A percentile compares a stretch with the other conserved stretches of the same genome.
phyloP scores from a whole-genome alignment of 1,139 yeast species.

The Sugiyamaella sp. region DNA sequence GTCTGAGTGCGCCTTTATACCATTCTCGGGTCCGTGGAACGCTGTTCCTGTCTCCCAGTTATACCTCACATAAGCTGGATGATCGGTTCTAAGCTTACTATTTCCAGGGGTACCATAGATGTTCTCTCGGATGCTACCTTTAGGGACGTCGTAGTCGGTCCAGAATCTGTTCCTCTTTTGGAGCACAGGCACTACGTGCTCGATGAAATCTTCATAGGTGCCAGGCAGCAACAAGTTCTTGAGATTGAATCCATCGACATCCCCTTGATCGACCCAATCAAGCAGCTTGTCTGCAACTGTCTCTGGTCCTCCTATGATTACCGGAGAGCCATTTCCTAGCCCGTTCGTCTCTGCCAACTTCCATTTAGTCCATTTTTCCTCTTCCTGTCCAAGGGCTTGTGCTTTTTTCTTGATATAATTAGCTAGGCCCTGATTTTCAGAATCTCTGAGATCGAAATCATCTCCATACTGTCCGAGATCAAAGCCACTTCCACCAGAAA shows the following conservation, averaged over 20 bases:
- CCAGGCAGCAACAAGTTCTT: constrained; percentile 44
- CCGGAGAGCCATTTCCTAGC: constrained; percentile 42
- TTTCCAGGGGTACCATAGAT: constrained; percentile 18
- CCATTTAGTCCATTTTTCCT: constrained; percentile 39
- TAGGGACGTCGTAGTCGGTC: constrained; percentile 18
- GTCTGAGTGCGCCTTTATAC: background rate
- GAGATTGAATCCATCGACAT: constrained; percentile 46
- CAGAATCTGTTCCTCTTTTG: constrained; percentile 39
- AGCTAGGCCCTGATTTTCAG: constrained; percentile 31
- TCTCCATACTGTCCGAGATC: constrained; percentile 35
- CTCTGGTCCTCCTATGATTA: constrained; percentile 40
- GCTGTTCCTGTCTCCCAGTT: constrained; percentile 14
- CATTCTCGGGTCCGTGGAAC: background rate
- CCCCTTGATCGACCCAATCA: constrained; percentile 43
- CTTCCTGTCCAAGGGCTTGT: constrained; percentile 22
- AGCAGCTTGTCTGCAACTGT: constrained; percentile 43
- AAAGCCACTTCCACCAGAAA: constrained; percentile 45
- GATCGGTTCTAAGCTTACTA: constrained; percentile 14
- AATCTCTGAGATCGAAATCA: constrained; percentile 39
- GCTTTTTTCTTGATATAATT: constrained; percentile 13
- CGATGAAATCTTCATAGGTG: constrained; percentile 44
- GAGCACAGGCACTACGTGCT: constrained; percentile 44
- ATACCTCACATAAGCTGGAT: constrained; percentile 16
- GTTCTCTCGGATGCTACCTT: constrained; percentile 19
- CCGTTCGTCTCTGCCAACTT: constrained; percentile 39